Evolutionary conservation across 495 filamentous ascomycete species (phyloP).

Genomic region (Penicillium cinerascens): DNA sequence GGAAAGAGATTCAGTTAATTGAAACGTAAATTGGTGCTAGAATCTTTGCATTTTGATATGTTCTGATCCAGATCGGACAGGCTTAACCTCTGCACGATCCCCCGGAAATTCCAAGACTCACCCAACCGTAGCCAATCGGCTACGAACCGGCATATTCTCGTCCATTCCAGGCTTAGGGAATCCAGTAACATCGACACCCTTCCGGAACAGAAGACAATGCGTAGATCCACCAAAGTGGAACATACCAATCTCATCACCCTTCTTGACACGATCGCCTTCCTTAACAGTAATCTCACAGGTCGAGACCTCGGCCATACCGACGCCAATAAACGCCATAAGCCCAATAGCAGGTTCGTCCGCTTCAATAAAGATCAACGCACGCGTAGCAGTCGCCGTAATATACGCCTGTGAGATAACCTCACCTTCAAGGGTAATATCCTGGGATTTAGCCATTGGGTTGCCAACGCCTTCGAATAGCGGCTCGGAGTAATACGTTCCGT

Average conservation of each 20-base stretch:
- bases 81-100: no score
- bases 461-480: conserved; percentile 50
- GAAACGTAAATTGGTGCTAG: no score
- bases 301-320: conserved; percentile 71
- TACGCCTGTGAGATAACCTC: conserved; percentile 65
- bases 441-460: conserved; percentile 37
- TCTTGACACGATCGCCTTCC: conserved; percentile 56
- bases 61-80: no score
- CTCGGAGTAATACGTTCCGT: conserved; percentile 69
- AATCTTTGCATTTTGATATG: no score
- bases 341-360: conserved; percentile 65
- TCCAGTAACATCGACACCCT: conserved; percentile 28
- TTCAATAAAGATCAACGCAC: conserved; percentile 65
- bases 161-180: conserved; percentile 48
- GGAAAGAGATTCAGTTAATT: no score
- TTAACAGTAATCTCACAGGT: conserved; percentile 64
- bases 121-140: conserved; percentile 36
- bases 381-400: conserved; percentile 53
- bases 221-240: conserved; percentile 72
- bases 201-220: conserved; percentile 58
- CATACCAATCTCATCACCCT: conserved; percentile 68
- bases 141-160: conserved; percentile 57
- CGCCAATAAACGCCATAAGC: conserved; percentile 59
- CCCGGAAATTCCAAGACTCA: no score
- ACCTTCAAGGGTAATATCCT: conserved; percentile 53